A percentile compares a stretch with the other conserved stretches of the same genome.
phyloP scores from a whole-genome alignment of 768 basidiomycete species.

The Agrocybe praecox region DNA sequence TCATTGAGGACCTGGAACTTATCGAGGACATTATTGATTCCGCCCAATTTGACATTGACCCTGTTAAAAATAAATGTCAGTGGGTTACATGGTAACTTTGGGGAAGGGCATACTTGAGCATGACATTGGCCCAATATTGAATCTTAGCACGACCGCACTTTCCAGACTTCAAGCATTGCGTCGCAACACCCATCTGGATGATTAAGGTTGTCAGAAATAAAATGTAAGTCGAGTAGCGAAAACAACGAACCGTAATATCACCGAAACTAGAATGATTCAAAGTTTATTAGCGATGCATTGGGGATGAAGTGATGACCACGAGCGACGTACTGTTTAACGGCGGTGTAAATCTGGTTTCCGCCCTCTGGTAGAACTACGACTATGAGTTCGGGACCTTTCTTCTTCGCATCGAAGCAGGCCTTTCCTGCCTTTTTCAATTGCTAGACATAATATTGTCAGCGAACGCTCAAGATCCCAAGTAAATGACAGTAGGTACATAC shows the following conservation, averaged over 20 bases:
- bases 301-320: background rate
- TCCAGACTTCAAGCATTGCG: constrained; percentile 71
- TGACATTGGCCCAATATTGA: constrained; percentile 84
- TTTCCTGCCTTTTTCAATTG: constrained; percentile 55
- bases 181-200: constrained; percentile 72
- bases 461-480: background rate
- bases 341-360: constrained; percentile 73
- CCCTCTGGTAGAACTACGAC: constrained; percentile 75
- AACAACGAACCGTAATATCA: constrained; percentile 37
- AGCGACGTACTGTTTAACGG: constrained; percentile 71
- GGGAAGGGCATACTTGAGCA: constrained; percentile 61
- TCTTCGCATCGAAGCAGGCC: constrained; percentile 41
- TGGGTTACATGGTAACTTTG: background rate
- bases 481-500: constrained; percentile 14
- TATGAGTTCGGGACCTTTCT: constrained; percentile 53
- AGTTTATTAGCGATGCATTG: background rate
- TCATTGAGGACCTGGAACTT: constrained; percentile 56
- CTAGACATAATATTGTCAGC: constrained; percentile 32
- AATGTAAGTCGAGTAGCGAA: constrained; percentile 2
- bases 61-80: constrained; percentile 38
- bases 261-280: constrained; percentile 55
- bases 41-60: constrained; percentile 83
- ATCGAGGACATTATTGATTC: constrained; percentile 77
- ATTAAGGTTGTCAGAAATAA: background rate
- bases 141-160: constrained; percentile 68